phyloP scores from a whole-genome alignment of 163 green algal genomes.

The Chlamydomonas reinhardtii region DNA sequence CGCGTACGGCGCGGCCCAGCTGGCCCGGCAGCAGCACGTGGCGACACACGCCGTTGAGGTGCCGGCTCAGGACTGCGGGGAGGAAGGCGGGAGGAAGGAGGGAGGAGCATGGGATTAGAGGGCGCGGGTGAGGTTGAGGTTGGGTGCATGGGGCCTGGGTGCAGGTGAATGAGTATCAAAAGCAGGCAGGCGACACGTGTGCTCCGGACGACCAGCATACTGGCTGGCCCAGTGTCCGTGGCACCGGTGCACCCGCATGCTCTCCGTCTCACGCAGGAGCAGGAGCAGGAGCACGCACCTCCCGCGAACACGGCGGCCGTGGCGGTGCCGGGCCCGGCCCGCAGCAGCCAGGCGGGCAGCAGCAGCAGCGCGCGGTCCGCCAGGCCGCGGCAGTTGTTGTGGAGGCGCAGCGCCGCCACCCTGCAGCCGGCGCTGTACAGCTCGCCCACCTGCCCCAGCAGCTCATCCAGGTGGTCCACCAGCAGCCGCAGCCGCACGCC shows the following conservation, averaged over 20 bases:
- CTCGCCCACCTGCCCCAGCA: conserved; percentile 22
- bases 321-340: conserved; percentile 4
- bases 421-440: conserved; percentile 41
- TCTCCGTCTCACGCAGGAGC: too few species aligned
- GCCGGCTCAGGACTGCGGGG: conserved; percentile 7
- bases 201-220: too few species aligned
- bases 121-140: too few species aligned
- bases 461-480: conserved; percentile 37
- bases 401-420: conserved; percentile 25
- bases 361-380: conserved; percentile 31
- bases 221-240: too few species aligned
- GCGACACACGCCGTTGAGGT: conserved; percentile 44
- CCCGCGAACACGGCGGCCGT: conserved; percentile 22
- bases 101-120: too few species aligned
- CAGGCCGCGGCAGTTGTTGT: conserved; percentile 45
- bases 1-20: not conserved
- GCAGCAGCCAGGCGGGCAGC: conserved; percentile 39
- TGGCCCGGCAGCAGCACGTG: conserved; percentile 40
- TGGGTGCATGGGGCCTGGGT: too few species aligned
- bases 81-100: too few species aligned
- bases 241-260: too few species aligned
- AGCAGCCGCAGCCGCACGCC: conserved; percentile 23
- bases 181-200: too few species aligned
- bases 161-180: too few species aligned
- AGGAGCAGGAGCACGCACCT: not conserved